Conservation (phyloP, 129 eudicot genomes). For the Pulicaria dysenterica region DNA sequence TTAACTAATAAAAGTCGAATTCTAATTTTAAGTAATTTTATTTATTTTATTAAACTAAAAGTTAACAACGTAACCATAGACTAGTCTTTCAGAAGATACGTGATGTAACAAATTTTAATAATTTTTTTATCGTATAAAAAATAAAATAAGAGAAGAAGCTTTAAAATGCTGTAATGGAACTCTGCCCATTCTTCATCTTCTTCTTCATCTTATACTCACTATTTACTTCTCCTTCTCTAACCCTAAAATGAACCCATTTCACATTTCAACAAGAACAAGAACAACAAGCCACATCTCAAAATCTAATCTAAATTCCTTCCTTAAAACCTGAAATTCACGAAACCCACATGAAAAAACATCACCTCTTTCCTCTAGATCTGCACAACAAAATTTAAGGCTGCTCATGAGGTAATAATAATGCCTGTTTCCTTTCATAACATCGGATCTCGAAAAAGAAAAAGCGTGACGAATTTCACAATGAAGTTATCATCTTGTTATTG, state of each 20-base stretch:
- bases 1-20: no score
- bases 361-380: constrained; percentile 23
- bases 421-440: not conserved
- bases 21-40: no score
- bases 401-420: constrained; percentile 13
- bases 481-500: constrained; percentile 3
- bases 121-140: not conserved
- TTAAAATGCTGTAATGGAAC: constrained; percentile 16
- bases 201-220: constrained; percentile 23
- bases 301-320: not conserved
- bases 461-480: not conserved
- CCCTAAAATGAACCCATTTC: constrained; percentile 8
- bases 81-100: no score
- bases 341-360: not conserved
- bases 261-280: not conserved
- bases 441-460: not conserved
- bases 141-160: not conserved
- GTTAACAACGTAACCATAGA: no score
- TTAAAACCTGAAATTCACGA: constrained; percentile 1
- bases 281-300: not conserved
- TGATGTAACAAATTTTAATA: no score
- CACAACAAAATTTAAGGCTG: not conserved
- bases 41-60: no score
- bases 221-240: constrained; percentile 19
- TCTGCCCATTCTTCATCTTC: constrained; percentile 4